phyloP scores from a whole-genome alignment of 441 rosid genomes.

The Gossypium davidsonii region DNA sequence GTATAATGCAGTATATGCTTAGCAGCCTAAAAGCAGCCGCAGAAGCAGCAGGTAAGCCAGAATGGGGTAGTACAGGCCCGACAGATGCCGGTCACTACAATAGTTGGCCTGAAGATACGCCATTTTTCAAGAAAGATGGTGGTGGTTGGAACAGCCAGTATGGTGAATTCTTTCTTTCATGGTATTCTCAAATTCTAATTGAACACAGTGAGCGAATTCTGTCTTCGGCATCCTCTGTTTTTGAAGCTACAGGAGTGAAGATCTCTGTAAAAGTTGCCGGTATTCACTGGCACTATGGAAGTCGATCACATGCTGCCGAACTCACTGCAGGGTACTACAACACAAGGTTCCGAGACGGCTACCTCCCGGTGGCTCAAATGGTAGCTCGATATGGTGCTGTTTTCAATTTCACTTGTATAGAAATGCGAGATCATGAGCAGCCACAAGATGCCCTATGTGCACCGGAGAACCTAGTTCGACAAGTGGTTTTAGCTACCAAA shows the following conservation, averaged over 20 bases:
- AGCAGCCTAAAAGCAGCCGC: slow-evolving; percentile 81
- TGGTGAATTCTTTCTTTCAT: slow-evolving; percentile 74
- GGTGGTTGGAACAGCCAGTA: slow-evolving; percentile 74
- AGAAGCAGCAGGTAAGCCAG: slow-evolving; percentile 71
- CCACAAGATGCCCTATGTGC: slow-evolving; percentile 88
- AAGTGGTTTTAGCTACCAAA: slow-evolving; percentile 66
- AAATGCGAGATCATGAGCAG: slow-evolving; percentile 89
- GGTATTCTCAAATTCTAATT: slow-evolving; percentile 80
- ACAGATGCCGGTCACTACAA: slow-evolving; percentile 89
- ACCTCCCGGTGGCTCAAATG: slow-evolving; percentile 81
- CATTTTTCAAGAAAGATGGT: slow-evolving; percentile 60
- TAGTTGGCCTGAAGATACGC: slow-evolving; percentile 88
- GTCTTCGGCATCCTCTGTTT: slow-evolving; percentile 47
- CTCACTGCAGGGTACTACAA: slow-evolving; percentile 95
- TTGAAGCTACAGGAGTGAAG: slow-evolving; percentile 41
- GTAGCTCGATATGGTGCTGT: slow-evolving; percentile 68
- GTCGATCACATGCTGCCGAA: slow-evolving; percentile 82
- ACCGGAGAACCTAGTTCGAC: slow-evolving; percentile 86
- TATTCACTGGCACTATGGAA: slow-evolving; percentile 90
- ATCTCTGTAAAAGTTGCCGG: slow-evolving; percentile 85
- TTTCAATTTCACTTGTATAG: slow-evolving; percentile 88
- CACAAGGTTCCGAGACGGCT: slow-evolving; percentile 75
- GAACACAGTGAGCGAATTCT: slow-evolving; percentile 76
- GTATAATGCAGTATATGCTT: slow-evolving; percentile 52
- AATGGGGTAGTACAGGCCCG: slow-evolving; percentile 89